Conservation (phyloP, 2,329 filamentous ascomycete species). For the Venturia asperata region DNA sequence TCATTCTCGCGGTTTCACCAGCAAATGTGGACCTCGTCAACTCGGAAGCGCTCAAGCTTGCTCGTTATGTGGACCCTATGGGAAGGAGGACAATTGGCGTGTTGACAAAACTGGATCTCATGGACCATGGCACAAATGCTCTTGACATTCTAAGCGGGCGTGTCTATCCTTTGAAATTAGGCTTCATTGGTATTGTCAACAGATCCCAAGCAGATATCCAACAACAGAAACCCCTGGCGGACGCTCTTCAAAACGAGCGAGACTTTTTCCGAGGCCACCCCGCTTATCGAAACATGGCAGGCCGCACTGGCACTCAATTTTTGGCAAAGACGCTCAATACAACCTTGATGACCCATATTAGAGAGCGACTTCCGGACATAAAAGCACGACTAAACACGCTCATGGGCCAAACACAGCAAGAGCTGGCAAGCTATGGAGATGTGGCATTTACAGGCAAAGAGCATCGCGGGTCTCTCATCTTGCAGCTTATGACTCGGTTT, state of each 20-base stretch:
- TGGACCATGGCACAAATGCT: slow-evolving; percentile 98
- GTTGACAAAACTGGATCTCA: slow-evolving; percentile 91
- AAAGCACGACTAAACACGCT: slow-evolving; percentile 95
- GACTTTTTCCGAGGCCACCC: slow-evolving; percentile 98
- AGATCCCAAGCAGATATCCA: slow-evolving; percentile 97
- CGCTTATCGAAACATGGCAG: slow-evolving; percentile 93
- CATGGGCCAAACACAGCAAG: slow-evolving; percentile 99
- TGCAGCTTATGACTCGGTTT: slow-evolving; percentile 97
- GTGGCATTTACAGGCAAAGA: slow-evolving; percentile 97
- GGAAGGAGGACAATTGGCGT: slow-evolving; percentile 94
- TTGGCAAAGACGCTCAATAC: slow-evolving; percentile 91
- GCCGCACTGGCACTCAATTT: slow-evolving; percentile 86
- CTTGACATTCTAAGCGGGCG: slow-evolving; percentile 95
- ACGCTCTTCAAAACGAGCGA: slow-evolving; percentile 79
- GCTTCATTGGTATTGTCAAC: slow-evolving; percentile 97
- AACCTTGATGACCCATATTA: slow-evolving; percentile 93
- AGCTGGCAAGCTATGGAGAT: slow-evolving; percentile 94
- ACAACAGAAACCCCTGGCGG: slow-evolving; percentile 86
- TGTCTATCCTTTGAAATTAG: slow-evolving; percentile 92
- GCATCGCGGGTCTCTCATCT: slow-evolving; percentile 85
- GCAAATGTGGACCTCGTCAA: slow-evolving; percentile 98
- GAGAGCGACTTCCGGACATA: slow-evolving; percentile 92
- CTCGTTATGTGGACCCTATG: slow-evolving; percentile 91
- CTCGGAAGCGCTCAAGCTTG: slow-evolving; percentile 93
- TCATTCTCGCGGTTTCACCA: slow-evolving; percentile 90